Percentiles rank a stretch among this genome's conserved stretches.
Conservation (phyloP, 2,329 filamentous ascomycete species). For the Zasmidium cellare region DNA sequence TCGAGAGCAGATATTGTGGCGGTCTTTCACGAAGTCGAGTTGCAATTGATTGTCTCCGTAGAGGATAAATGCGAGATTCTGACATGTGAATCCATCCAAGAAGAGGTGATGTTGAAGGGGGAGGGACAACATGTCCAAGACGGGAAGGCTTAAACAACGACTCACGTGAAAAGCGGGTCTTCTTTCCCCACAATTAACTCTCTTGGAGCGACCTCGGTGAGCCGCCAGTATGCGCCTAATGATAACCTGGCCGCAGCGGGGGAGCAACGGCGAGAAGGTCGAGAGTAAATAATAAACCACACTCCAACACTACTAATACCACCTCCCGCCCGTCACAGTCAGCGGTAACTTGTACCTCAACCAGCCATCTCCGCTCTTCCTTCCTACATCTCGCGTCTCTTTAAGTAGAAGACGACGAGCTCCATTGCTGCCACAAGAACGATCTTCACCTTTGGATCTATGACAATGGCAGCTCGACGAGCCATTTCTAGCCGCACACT, state of each 20-base stretch:
- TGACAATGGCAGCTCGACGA: conserved; percentile 47
- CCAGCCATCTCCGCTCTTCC: neutral
- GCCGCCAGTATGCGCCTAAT: neutral
- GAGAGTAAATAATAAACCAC: neutral
- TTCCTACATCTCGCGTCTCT: conserved; percentile 6
- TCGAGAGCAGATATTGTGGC: too few relatives aligned
- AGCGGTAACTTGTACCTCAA: neutral
- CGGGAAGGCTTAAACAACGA: too few relatives aligned
- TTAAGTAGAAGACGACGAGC: conserved; percentile 15
- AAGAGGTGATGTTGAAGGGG: too few relatives aligned
- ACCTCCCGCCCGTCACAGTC: neutral
- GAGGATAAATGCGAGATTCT: too few relatives aligned
- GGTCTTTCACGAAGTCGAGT: too few relatives aligned
- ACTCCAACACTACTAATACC: too few relatives aligned
- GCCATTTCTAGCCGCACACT: conserved; percentile 43
- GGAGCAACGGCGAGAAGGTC: neutral
- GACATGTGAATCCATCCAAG: too few relatives aligned
- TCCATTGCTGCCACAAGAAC: neutral
- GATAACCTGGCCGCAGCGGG: neutral
- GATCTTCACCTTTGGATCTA: neutral
- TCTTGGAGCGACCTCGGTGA: neutral
- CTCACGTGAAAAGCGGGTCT: too few relatives aligned
- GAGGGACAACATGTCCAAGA: too few relatives aligned
- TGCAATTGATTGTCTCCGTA: too few relatives aligned
- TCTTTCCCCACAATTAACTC: too few relatives aligned